Base-by-base conservation (phyloP, 371 early-diverging fungal genomes). In the Capillidium rhysosporum region DNA sequence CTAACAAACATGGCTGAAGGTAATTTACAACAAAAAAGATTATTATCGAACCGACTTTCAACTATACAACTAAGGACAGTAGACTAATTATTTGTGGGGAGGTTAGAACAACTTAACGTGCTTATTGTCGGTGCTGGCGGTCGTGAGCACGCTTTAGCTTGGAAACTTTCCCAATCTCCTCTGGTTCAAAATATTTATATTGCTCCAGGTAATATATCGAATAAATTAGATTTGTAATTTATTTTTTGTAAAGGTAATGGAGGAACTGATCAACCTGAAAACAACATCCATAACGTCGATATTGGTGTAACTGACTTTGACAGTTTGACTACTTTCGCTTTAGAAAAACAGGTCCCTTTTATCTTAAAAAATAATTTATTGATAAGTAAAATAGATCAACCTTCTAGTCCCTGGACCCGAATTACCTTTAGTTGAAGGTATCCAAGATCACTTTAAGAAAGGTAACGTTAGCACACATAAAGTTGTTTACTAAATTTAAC, bases 351-450 rank as follows among this genome's bases (percentile, higher is more conserved):
- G 40, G 88, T 86, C 72, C 47, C 25, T 38, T 5, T 20, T n/a
- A n/a, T n/a, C n/a, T 31, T 29, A 10, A 38, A 10, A 5, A 14
- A 18, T 14, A 26, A 16, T 24, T 25, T 9, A 9, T 3, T 49
- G 52, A 57, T 16, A 38, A 41, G 1, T 52, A 20, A 9, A 28
- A 14, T 47, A 76, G 76, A 66, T 82, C 55, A 68, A 80, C 60
- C 75, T 92, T 49, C 86, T 91, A 31, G 74, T 97, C 39, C 85
- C 89, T 21, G 97, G 97, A 16, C 97, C 97, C n/a, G 97, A 96
- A 64, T 89, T 89, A 64, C 94, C 93, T 45, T 71, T 94, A 48
- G 94, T 94, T 25, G 90, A 92, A 53, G 97, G 97, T 43, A 82
- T 93, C 40, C 68, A 76, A 47, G 71, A 69, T 28, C 77, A 69